phyloP scores from a whole-genome alignment of 768 basidiomycete species.

The Russula virescens region DNA sequence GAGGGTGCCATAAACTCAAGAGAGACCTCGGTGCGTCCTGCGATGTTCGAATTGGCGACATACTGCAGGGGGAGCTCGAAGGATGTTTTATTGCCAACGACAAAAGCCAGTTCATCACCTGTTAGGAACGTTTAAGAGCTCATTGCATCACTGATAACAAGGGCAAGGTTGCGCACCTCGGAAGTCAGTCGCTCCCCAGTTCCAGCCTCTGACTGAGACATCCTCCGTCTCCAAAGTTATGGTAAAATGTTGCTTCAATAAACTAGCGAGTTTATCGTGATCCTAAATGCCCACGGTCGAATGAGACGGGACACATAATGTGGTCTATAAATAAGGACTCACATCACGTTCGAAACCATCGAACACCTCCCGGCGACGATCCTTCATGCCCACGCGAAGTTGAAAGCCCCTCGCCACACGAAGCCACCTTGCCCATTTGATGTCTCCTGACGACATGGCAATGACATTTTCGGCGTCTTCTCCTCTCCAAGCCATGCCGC shows the following conservation, averaged over 20 bases:
- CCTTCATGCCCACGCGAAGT: constrained; percentile 75
- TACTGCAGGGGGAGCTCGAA: constrained; percentile 84
- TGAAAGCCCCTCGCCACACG: constrained; percentile 91
- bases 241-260: constrained; percentile 84
- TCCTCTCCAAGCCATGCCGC: constrained; percentile 94
- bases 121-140: constrained; percentile 8
- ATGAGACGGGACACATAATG: constrained; percentile 8
- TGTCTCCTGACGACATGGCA: constrained; percentile 61
- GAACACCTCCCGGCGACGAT: constrained; percentile 75
- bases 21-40: constrained; percentile 95
- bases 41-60: constrained; percentile 97
- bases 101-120: constrained; percentile 91
- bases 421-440: constrained; percentile 88
- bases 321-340: constrained; percentile 25
- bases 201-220: constrained; percentile 90
- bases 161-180: constrained; percentile 52
- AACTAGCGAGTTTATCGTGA: constrained; percentile 73
- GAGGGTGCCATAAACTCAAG: constrained; percentile 77
- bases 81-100: constrained; percentile 78
- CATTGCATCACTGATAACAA: background rate
- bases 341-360: constrained; percentile 94
- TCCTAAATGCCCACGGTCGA: constrained; percentile 47
- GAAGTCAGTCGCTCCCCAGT: constrained; percentile 95
- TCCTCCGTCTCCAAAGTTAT: constrained; percentile 84
- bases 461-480: constrained; percentile 57